Evolutionary conservation across 371 early-diverging fungal genomes (phyloP).

Genomic region (Mucor saturninus): DNA sequence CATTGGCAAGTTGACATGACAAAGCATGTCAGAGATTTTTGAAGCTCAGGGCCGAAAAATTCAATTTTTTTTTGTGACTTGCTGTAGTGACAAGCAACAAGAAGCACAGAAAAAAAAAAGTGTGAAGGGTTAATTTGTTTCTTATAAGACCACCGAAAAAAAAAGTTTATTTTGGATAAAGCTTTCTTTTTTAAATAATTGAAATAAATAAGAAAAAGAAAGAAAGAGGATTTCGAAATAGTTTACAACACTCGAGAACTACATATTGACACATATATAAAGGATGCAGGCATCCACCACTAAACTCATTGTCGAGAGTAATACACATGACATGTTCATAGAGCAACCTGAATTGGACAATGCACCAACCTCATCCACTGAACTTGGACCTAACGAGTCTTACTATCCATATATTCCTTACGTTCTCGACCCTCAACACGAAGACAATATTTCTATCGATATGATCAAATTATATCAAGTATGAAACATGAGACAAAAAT

Average conservation of each 20-base stretch:
- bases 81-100: slow-evolving; percentile 2
- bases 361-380: neutral
- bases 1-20: neutral
- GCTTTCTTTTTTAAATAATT: slow-evolving; percentile 11
- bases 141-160: neutral
- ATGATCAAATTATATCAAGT: slow-evolving; percentile 29
- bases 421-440: slow-evolving; percentile 23
- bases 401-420: slow-evolving; percentile 16
- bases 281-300: slow-evolving; percentile 36
- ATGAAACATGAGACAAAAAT: neutral
- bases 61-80: slow-evolving; percentile 8
- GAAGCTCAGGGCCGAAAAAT: slow-evolving; percentile 4
- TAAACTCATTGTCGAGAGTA: slow-evolving; percentile 1
- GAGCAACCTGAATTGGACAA: neutral
- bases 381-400: slow-evolving; percentile 18
- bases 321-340: neutral
- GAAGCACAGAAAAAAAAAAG: neutral
- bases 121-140: neutral
- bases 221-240: neutral
- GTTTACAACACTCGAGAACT: neutral
- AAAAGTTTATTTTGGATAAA: neutral
- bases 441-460: slow-evolving; percentile 26
- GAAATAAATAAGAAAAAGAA: neutral
- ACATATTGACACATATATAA: slow-evolving; percentile 2
- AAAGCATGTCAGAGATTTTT: neutral